Evolutionary conservation across 352 stramenopile genomes (phyloP).

Genomic region (Phytopythium cucurbitacearum): DNA sequence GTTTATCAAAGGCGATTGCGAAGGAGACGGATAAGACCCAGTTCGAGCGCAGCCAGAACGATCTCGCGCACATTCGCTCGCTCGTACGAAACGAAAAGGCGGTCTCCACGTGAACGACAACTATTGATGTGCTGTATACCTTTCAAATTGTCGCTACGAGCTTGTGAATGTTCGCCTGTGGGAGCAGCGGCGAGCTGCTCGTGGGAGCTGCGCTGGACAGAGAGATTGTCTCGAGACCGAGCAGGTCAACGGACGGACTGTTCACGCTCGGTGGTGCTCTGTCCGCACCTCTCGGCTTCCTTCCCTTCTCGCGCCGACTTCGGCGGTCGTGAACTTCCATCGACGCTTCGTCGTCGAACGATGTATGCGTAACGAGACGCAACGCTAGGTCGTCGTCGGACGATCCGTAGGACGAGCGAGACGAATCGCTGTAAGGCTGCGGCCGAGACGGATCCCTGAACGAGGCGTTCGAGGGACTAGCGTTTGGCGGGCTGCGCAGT

Average conservation of each 20-base stretch:
- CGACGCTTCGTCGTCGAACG: too few species aligned
- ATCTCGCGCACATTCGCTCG: conserved; percentile 38
- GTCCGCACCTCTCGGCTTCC: too few species aligned
- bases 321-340: too few species aligned
- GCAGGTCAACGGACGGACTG: conserved; percentile 15
- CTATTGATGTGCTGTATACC: too few species aligned
- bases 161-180: conserved; percentile 1
- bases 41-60: conserved; percentile 65
- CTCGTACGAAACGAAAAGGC: conserved; percentile 6
- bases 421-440: conserved; percentile 32
- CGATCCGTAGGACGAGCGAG: conserved; percentile 7
- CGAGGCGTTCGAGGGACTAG: conserved; percentile 6
- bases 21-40: conserved; percentile 53
- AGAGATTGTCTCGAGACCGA: conserved; percentile 19
- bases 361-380: conserved; percentile 39
- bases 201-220: too few species aligned
- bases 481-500: conserved; percentile 12
- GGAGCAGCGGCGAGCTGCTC: not conserved
- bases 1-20: conserved; percentile 39
- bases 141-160: conserved; percentile 15
- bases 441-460: conserved; percentile 17
- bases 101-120: not conserved
- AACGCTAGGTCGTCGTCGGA: conserved; percentile 30
- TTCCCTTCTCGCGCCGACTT: too few species aligned
- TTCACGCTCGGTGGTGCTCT: not conserved